Conservation (phyloP, 2,329 filamentous ascomycete genomes). For the Neofusicoccum laricinum region DNA sequence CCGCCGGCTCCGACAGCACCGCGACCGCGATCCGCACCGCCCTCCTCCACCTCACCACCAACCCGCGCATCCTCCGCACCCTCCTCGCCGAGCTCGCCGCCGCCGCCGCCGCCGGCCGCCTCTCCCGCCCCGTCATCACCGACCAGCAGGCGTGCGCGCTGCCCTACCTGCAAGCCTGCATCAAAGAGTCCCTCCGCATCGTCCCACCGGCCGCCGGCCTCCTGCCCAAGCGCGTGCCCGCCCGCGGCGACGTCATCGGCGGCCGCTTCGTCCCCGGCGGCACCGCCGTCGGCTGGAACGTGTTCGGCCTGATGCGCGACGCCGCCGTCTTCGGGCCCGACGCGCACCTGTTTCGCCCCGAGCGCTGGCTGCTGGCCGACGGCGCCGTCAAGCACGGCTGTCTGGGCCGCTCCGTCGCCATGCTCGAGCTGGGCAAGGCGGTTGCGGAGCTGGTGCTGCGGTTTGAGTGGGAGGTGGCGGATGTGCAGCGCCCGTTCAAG, state of each 20-base stretch:
- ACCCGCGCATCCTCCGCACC: constrained; percentile 44
- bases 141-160: constrained; percentile 37
- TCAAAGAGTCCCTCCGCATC: constrained; percentile 47
- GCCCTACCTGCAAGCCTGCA: constrained; percentile 46
- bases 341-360: constrained; percentile 36
- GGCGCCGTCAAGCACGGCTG: constrained; percentile 36
- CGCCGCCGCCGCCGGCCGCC: constrained; percentile 36
- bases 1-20: constrained; percentile 59
- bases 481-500: constrained; percentile 26
- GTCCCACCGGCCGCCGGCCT: constrained; percentile 39
- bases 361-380: constrained; percentile 35
- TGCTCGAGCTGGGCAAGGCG: constrained; percentile 39
- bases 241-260: constrained; percentile 28
- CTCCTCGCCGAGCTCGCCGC: constrained; percentile 48
- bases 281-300: constrained; percentile 39
- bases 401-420: constrained; percentile 32
- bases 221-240: constrained; percentile 30
- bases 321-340: constrained; percentile 36
- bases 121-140: constrained; percentile 47
- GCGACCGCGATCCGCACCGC: constrained; percentile 55
- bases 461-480: not conserved
- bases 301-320: constrained; percentile 37
- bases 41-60: constrained; percentile 53
- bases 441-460: constrained; percentile 36
- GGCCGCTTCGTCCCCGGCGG: constrained; percentile 36